Evolutionary conservation across 2,329 filamentous ascomycete genomes (phyloP).

Genomic region (Zarea fungicola): DNA sequence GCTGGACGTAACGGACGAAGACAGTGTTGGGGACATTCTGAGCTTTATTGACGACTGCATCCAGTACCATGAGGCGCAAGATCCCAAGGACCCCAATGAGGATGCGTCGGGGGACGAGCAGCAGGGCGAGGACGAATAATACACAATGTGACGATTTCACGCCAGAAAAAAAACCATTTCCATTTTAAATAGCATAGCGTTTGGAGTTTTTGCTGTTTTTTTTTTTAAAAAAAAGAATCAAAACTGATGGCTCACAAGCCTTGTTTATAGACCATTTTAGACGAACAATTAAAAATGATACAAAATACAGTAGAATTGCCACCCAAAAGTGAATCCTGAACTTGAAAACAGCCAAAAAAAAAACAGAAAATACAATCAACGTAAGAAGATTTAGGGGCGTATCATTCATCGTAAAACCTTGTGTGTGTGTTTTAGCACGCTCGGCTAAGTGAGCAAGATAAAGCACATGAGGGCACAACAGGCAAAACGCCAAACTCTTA

Average conservation of each 20-base stretch:
- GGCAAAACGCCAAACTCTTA: no score
- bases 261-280: slow-evolving; percentile 4
- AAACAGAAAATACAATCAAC: neutral
- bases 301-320: neutral
- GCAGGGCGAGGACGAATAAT: slow-evolving; percentile 28
- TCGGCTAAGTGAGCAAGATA: no score
- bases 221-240: slow-evolving; percentile 12
- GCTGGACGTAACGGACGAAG: slow-evolving; percentile 83
- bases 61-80: slow-evolving; percentile 88
- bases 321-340: neutral
- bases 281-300: neutral
- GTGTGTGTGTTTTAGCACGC: no score
- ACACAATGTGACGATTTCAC: no score
- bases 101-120: slow-evolving; percentile 41
- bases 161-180: no score
- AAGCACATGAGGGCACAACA: no score
- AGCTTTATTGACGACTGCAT: slow-evolving; percentile 94
- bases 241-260: neutral
- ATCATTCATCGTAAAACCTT: slow-evolving; percentile 6
- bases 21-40: slow-evolving; percentile 77
- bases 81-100: slow-evolving; percentile 76
- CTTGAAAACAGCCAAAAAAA: no score
- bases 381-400: neutral
- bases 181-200: slow-evolving; percentile 36
- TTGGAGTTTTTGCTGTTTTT: slow-evolving; percentile 35